Conservation (phyloP, 768 basidiomycete genomes). For the Pleurotus platypus region DNA sequence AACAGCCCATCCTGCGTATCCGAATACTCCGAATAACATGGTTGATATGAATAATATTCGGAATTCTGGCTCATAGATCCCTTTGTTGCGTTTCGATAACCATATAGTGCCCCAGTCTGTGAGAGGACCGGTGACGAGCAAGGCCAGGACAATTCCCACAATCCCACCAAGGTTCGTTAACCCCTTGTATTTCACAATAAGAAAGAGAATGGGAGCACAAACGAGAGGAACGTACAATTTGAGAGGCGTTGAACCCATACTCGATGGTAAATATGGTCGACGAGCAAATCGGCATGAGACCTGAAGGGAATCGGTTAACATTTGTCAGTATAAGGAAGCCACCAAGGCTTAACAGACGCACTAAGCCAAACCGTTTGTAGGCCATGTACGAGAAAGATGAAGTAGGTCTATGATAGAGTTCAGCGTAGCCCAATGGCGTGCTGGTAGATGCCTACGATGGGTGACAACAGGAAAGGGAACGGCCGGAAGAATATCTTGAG, state of each 20-base stretch:
- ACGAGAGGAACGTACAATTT: conserved; percentile 25
- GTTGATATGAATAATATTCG: conserved; percentile 35
- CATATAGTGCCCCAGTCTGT: conserved; percentile 40
- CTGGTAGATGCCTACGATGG: conserved; percentile 26
- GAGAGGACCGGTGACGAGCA: conserved; percentile 31
- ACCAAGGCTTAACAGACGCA: conserved; percentile 12
- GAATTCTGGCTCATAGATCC: conserved; percentile 45
- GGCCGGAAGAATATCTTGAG: conserved; percentile 35
- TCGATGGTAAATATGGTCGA: conserved; percentile 42
- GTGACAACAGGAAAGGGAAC: conserved; percentile 38
- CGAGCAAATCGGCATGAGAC: conserved; percentile 39
- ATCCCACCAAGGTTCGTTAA: conserved; percentile 40
- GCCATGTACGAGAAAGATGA: conserved; percentile 33
- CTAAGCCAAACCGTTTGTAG: conserved; percentile 45
- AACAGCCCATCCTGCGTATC: conserved; percentile 45
- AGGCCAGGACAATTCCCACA: conserved; percentile 37
- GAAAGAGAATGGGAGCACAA: not conserved
- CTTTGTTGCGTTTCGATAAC: conserved; percentile 39
- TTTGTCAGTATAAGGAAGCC: too few species aligned
- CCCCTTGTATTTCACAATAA: conserved; percentile 17
- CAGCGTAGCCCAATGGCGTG: not conserved
- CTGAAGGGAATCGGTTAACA: conserved; percentile 13
- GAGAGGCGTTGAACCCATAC: conserved; percentile 36
- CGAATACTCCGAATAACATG: conserved; percentile 41
- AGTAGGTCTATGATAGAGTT: conserved; percentile 24